Percentiles rank a stretch among this genome's conserved stretches.
Evolutionary conservation across 345 rosid species (phyloP).

Genomic region (Salix arbutifolia): DNA sequence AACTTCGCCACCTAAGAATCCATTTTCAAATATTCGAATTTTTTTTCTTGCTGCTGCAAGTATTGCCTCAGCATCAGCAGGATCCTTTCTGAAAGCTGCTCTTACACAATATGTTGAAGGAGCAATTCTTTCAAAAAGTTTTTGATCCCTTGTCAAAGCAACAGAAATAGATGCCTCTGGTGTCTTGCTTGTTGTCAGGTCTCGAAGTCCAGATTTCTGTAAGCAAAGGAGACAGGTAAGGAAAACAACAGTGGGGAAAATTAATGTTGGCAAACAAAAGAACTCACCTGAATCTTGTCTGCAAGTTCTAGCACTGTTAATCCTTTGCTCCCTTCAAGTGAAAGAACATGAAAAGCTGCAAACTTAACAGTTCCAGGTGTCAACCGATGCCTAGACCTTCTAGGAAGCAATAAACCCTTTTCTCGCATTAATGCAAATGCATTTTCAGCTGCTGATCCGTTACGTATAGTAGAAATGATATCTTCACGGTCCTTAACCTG

Average conservation of each 20-base stretch:
- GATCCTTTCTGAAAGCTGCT: slow-evolving; percentile 88
- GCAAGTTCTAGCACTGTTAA: slow-evolving; percentile 90
- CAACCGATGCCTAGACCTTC: slow-evolving; percentile 92
- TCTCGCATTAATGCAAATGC: slow-evolving; percentile 90
- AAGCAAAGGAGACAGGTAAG: slow-evolving; percentile 12
- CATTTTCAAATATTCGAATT: slow-evolving; percentile 87
- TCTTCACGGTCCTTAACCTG: slow-evolving; percentile 84
- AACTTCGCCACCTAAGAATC: slow-evolving; percentile 74
- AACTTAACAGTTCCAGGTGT: slow-evolving; percentile 99
- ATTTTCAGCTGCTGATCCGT: slow-evolving; percentile 94
- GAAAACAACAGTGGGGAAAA: not conserved
- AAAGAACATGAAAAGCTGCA: slow-evolving; percentile 99
- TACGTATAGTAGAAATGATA: slow-evolving; percentile 73
- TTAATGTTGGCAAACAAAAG: slow-evolving; percentile 6
- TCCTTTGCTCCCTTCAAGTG: slow-evolving; percentile 94
- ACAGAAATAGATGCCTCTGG: slow-evolving; percentile 99
- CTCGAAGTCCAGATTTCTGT: slow-evolving; percentile 97
- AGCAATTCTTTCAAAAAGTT: slow-evolving; percentile 98
- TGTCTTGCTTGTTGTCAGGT: slow-evolving; percentile 92
- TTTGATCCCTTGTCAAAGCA: slow-evolving; percentile 96
- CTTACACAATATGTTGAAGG: slow-evolving; percentile 98
- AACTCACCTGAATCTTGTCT: slow-evolving; percentile 88
- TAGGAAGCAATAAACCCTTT: slow-evolving; percentile 83
- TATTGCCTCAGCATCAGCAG: slow-evolving; percentile 84
- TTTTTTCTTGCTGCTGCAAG: slow-evolving; percentile 89